These are phyloP conservation scores for Globisporangium cystogenes DNA, from an alignment of 352 stramenopile genomes.

Conservation along the genomic window DNA sequence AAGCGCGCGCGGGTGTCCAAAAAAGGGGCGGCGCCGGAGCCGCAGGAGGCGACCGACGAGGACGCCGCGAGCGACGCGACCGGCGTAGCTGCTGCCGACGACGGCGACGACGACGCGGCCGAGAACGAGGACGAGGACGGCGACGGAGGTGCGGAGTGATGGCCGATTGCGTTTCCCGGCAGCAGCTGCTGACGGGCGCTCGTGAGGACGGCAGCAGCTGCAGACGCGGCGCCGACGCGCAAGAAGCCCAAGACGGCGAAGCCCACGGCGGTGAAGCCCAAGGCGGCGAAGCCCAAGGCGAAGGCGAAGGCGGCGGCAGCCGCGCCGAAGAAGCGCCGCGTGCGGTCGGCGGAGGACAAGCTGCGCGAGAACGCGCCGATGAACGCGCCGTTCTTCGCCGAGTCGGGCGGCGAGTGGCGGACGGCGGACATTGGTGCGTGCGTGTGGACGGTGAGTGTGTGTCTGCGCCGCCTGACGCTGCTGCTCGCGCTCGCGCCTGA, in stretches of 20 bases:
- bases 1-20: neutral
- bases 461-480: neutral
- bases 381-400: slow-evolving; percentile 55
- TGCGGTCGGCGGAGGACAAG: slow-evolving; percentile 48
- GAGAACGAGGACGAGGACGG: neutral
- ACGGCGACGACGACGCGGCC: neutral
- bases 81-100: neutral
- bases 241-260: slow-evolving; percentile 15
- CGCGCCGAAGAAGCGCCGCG: slow-evolving; percentile 43
- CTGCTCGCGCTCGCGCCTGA: neutral
- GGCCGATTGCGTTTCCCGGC: neutral
- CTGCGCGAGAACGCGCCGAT: slow-evolving; percentile 53
- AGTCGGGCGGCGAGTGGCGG: slow-evolving; percentile 66
- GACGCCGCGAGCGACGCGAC: neutral
- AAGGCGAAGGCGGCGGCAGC: slow-evolving; percentile 7
- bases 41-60: slow-evolving; percentile 1
- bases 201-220: too few relatives aligned
- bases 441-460: neutral
- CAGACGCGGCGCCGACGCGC: slow-evolving; percentile 1
- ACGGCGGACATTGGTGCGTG: slow-evolving; percentile 39
- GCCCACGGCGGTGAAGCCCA: neutral
- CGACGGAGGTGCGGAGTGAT: slow-evolving; percentile 1
- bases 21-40: neutral
- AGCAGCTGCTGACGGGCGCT: neutral
- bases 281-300: neutral